These are phyloP conservation scores for Termitomyces sp. DNA, from an alignment of 768 basidiomycete genomes.

Conservation along the genomic window DNA sequence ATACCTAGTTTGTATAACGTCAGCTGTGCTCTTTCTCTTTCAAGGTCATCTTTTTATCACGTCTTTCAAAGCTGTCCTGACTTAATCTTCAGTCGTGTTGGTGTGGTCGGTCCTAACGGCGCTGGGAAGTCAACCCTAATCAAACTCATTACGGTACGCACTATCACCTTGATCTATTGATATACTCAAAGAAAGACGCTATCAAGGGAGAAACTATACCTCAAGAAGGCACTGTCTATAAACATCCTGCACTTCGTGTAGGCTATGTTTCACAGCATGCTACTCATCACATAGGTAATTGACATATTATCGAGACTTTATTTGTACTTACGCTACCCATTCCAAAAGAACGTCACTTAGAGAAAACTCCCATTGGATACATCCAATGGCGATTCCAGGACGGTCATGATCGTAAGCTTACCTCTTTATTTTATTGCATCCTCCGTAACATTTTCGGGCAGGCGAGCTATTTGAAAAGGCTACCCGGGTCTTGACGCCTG, in stretches of 20 bases:
- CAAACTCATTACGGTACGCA: constrained; percentile 79
- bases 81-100: constrained; percentile 66
- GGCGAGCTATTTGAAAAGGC: constrained; percentile 90
- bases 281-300: constrained; percentile 86
- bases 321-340: constrained; percentile 9
- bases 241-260: constrained; percentile 90
- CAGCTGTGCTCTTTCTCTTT: constrained; percentile 90
- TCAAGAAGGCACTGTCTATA: constrained; percentile 89
- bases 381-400: constrained; percentile 99
- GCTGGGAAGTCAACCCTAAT: constrained; percentile 96
- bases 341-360: constrained; percentile 77
- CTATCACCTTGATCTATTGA: constrained; percentile 5
- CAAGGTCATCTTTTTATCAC: constrained; percentile 52
- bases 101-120: constrained; percentile 90
- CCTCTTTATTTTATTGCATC: constrained; percentile 13
- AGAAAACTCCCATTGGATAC: constrained; percentile 95
- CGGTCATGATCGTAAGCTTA: constrained; percentile 82
- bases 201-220: constrained; percentile 84
- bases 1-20: constrained; percentile 83
- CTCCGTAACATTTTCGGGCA: constrained; percentile 23
- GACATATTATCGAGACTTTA: not conserved
- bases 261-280: constrained; percentile 98
- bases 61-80: constrained; percentile 14
- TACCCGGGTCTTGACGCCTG: constrained; percentile 85
- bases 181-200: not conserved